Evolutionary conservation across 495 filamentous ascomycete genomes (phyloP), one percentile per base, ranked within the genome.

Genomic region (Daldinia concentrica): DNA sequence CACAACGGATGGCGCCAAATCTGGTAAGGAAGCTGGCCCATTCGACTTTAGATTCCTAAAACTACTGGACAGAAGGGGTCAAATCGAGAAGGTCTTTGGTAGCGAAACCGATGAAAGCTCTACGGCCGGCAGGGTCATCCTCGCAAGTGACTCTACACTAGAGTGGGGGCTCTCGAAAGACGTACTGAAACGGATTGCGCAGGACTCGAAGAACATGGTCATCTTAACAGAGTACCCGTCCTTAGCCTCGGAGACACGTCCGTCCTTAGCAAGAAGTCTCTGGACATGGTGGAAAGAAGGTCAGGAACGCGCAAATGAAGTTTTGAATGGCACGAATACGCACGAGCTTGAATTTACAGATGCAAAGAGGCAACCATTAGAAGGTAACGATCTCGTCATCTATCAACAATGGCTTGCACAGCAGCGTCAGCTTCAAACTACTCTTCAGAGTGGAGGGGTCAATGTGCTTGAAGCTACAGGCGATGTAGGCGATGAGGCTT

Each of bases 101-200:
- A 69, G 81, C 32, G 78, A 77, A 19, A 36, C 60, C 0, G 83
- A 81, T 6, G 80, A 78, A 15, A 63, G 75, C 6, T 77, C 81
- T 34, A 77, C 82, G 1, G 66, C 78, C 37, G 85, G 85, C 36
- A 91, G 89, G 72, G 94, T 99, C 9, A 94, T 99, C 64, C 85
- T 99, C 69, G 94, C 95, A 6, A 97, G 92, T 55, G 94, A 98
- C 77, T 85, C 90, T 0, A 95, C 93, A 30, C 76, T 99, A 29
- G 93, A 95, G 61, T 99, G 96, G 95, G 95, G 95, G 0, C 97
- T 98, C 74, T 95, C 96, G 1, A 92, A 90, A 75, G 90, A 94
- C n/a, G 87, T 94, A 6, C 79, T 98, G n/a, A 86, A 86, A 48
- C 81, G 81, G 24, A 85, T 99, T 58, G 92, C 92, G 0, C 82